Percentiles rank a stretch among this genome's conserved stretches.
Evolutionary conservation across 768 basidiomycete genomes (phyloP).

Genomic region (Tulasnella sp.): DNA sequence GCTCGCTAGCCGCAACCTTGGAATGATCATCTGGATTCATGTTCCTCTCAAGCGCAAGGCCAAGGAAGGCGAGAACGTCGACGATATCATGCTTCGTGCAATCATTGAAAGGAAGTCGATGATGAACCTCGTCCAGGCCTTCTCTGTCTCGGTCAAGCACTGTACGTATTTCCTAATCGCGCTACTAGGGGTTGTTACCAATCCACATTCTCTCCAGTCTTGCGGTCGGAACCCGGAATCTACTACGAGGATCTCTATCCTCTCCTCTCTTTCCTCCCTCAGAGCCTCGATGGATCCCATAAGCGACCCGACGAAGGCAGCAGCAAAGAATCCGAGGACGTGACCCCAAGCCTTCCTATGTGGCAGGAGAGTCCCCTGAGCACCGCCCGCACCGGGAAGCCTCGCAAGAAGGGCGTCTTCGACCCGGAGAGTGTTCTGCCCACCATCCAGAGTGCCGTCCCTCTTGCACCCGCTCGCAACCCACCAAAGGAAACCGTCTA

Average conservation of each 20-base stretch:
- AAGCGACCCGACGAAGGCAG: neutral
- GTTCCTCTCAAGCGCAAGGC: slow-evolving; percentile 16
- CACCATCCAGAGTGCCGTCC: neutral
- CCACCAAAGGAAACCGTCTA: slow-evolving; percentile 50
- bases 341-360: slow-evolving; percentile 51
- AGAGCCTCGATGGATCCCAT: slow-evolving; percentile 41
- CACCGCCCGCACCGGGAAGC: slow-evolving; percentile 27
- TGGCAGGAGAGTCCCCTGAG: slow-evolving; percentile 43
- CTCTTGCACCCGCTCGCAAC: slow-evolving; percentile 52
- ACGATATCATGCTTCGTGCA: slow-evolving; percentile 5
- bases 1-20: slow-evolving; percentile 20
- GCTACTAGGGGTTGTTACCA: neutral
- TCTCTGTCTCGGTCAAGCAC: slow-evolving; percentile 24
- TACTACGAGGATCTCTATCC: slow-evolving; percentile 74
- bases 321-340: slow-evolving; percentile 11
- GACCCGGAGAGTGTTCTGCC: slow-evolving; percentile 29
- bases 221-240: slow-evolving; percentile 63
- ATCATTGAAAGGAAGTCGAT: slow-evolving; percentile 27
- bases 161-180: neutral
- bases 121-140: slow-evolving; percentile 26
- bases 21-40: slow-evolving; percentile 25
- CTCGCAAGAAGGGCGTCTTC: slow-evolving; percentile 11
- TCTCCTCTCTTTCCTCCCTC: slow-evolving; percentile 62
- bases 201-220: slow-evolving; percentile 31
- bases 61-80: neutral